These are phyloP conservation scores for Fusarium sp. DNA, from an alignment of 2,329 filamentous ascomycete genomes.

Conservation along the genomic window DNA sequence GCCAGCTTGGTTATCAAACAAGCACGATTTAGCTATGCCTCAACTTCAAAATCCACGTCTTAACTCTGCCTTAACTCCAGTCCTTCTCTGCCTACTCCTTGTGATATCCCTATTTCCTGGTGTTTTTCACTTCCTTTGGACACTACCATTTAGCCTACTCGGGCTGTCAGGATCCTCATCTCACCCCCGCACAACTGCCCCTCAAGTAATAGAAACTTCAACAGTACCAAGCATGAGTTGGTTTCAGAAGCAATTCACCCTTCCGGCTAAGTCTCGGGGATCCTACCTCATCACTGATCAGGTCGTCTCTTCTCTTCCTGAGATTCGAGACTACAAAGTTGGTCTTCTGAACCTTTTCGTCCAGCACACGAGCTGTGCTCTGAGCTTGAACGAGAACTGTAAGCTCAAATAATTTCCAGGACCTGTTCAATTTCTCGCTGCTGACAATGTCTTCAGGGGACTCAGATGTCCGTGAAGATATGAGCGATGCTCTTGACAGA, in stretches of 20 bases:
- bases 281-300: conserved; percentile 89
- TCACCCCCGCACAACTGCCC: conserved; percentile 45
- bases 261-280: conserved; percentile 80
- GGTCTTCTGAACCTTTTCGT: conserved; percentile 90
- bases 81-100: conserved; percentile 59
- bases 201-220: conserved; percentile 37
- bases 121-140: conserved; percentile 62
- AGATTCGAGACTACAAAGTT: conserved; percentile 83
- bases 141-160: conserved; percentile 56
- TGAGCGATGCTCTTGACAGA: conserved; percentile 92
- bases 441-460: conserved; percentile 61
- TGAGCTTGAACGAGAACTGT: conserved; percentile 93
- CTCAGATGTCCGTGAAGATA: conserved; percentile 84
- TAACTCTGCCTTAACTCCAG: conserved; percentile 51
- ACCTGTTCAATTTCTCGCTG: conserved; percentile 46
- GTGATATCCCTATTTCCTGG: conserved; percentile 62
- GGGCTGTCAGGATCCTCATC: conserved; percentile 45
- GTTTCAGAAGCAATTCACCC: conserved; percentile 85
- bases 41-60: conserved; percentile 54
- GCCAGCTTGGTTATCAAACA: conserved; percentile 19
- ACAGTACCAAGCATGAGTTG: conserved; percentile 67
- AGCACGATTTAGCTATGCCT: conserved; percentile 50
- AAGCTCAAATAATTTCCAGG: conserved; percentile 14
- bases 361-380: conserved; percentile 92
- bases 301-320: conserved; percentile 75